Evolutionary conservation across 1,284 basidiomycete genomes (phyloP), one percentile per base, ranked within the genome.

Genomic region (Malassezia yamatoensis): DNA sequence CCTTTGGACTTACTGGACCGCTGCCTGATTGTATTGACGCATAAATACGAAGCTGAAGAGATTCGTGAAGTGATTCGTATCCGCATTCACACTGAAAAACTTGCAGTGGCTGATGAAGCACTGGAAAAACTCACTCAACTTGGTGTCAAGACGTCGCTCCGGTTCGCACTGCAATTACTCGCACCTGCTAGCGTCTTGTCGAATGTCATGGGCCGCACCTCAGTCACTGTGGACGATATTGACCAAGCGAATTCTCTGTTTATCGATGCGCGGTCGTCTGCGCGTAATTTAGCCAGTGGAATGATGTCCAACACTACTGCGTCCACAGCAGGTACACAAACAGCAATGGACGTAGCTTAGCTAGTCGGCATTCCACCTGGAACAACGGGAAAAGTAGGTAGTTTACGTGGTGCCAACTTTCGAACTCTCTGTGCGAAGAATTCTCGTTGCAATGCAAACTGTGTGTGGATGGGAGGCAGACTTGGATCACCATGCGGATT

Each of bases 21-120:
- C 54, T 96, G 93, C 77, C 85, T 98, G 80, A 98, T 98, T 60
- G 90, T 98, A 40, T 87, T 90, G 71, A 98, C 93, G 1, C 82
- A 87, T 56, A 80, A 83, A 6, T 94, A 96, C 76, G 82, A 82
- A 10, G 81, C 83, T 40, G 86, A 87, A 9, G 88, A 96, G 74
- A 86, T 96, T 58, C 83, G 83, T 40, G 85, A 85, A 70, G 89
- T 98, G 24, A 81, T 96, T 5, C 85, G 88, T 64, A 78, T 93
- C 49, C 83, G 93, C 51, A 85, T 88, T 29, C 85, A 83, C 58
- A 83, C 90, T 2, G 93, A 96, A 75, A 87, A 88, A 0, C 80
- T 96, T 43, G 83, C 82, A 62, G 80, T 96, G 1, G 82, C 83
- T 21, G 72, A 81, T 11, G 85, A 84, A 8, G 90, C 93, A 11